Percentiles rank a stretch among this genome's conserved stretches.
phyloP scores from a whole-genome alignment of 108 stramenopile genomes.

The Epithemia pelagica region DNA sequence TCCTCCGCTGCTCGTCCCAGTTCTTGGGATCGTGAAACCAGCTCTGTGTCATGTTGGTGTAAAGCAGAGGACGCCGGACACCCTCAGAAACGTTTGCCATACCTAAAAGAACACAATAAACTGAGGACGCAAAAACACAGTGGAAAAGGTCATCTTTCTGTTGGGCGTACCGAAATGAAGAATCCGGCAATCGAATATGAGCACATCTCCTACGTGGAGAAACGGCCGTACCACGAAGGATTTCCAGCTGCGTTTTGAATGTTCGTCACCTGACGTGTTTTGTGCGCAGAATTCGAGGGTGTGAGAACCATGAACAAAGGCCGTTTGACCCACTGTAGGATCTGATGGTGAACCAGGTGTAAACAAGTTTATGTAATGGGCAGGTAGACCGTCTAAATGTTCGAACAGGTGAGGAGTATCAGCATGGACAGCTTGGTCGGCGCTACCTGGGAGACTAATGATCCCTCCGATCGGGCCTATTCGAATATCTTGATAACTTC shows the following conservation, averaged over 20 bases:
- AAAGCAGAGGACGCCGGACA: constrained; percentile 61
- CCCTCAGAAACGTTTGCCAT: constrained; percentile 60
- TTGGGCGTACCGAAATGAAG: constrained; percentile 59
- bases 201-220: constrained; percentile 67
- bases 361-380: constrained; percentile 83
- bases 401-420: constrained; percentile 87
- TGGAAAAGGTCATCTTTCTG: too few species aligned
- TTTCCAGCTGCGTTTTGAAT: constrained; percentile 13
- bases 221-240: constrained; percentile 59
- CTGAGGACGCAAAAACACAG: neutral
- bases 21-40: constrained; percentile 91
- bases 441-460: constrained; percentile 64
- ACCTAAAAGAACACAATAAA: constrained; percentile 22
- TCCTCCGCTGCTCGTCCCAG: constrained; percentile 45
- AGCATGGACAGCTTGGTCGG: constrained; percentile 84
- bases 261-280: constrained; percentile 22
- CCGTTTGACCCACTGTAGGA: constrained; percentile 66
- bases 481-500: constrained; percentile 60
- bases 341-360: constrained; percentile 35
- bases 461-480: constrained; percentile 79
- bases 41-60: constrained; percentile 64
- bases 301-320: constrained; percentile 75
- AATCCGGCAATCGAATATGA: constrained; percentile 79
- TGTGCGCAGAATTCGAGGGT: constrained; percentile 48
- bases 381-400: constrained; percentile 51